Percentiles rank a stretch among this genome's conserved stretches.
Evolutionary conservation across 1,284 basidiomycete genomes (phyloP).

Genomic region (Fomitopsis pinicola): DNA sequence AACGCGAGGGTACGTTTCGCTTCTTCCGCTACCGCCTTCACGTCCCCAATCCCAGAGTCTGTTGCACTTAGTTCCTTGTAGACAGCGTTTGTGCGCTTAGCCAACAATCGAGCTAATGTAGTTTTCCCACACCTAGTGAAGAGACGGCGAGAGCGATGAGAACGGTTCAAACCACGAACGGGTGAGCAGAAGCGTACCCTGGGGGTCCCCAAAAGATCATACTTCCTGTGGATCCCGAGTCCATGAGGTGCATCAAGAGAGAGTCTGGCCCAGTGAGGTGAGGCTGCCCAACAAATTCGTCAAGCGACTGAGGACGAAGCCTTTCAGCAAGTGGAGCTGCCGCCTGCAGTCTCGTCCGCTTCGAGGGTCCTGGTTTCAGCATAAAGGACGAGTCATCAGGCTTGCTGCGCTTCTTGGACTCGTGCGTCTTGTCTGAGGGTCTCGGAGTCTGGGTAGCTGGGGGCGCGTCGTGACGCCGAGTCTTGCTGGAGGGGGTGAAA

Average conservation of each 20-base stretch:
- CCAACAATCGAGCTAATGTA: constrained; percentile 71
- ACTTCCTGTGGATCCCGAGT: constrained; percentile 49
- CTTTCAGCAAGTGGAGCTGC: constrained; percentile 61
- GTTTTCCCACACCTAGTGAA: constrained; percentile 67
- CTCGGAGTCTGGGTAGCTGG: constrained; percentile 4
- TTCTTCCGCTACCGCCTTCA: constrained; percentile 79
- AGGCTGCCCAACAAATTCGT: constrained; percentile 67
- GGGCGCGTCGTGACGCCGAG: not conserved
- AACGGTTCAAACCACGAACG: not conserved
- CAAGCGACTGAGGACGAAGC: constrained; percentile 54
- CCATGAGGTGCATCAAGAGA: constrained; percentile 47
- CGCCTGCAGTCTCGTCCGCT: constrained; percentile 29
- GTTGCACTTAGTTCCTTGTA: constrained; percentile 81
- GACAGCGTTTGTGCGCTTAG: constrained; percentile 51
- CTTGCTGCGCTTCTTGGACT: constrained; percentile 26
- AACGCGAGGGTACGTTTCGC: constrained; percentile 69
- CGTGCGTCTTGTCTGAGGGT: constrained; percentile 12
- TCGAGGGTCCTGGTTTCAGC: constrained; percentile 16
- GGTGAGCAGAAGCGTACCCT: constrained; percentile 38
- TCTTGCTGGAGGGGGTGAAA: constrained; percentile 21
- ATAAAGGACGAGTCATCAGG: constrained; percentile 13
- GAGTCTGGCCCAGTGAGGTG: constrained; percentile 53
- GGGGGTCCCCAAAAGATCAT: constrained; percentile 76
- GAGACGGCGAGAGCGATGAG: not conserved
- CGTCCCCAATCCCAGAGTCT: constrained; percentile 71